Percentiles rank a stretch among this genome's conserved stretches.
Conservation (phyloP, 345 rosid genomes). For the Adansonia digitata region DNA sequence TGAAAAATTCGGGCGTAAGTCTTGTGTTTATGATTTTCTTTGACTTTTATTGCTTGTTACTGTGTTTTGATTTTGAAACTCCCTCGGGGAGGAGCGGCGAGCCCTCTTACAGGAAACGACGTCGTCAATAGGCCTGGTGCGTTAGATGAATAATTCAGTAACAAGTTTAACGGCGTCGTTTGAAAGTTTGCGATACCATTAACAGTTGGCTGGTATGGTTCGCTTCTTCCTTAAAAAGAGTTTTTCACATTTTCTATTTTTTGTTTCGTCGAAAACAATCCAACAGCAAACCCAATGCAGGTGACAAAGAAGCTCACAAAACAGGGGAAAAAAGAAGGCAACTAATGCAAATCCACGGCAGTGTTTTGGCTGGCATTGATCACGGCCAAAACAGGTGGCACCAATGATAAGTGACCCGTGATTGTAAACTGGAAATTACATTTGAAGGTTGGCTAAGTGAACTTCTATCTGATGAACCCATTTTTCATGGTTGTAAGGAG, state of each 20-base stretch:
- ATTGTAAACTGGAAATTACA: slow-evolving; percentile 55
- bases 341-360: slow-evolving; percentile 45
- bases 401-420: slow-evolving; percentile 78
- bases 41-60: no score
- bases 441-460: slow-evolving; percentile 77
- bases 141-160: not conserved
- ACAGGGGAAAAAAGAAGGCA: slow-evolving; percentile 62
- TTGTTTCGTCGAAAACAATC: no score
- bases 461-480: slow-evolving; percentile 89
- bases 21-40: not conserved
- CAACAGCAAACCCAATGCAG: no score
- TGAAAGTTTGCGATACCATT: not conserved
- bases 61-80: not conserved
- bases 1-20: slow-evolving; percentile 2
- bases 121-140: not conserved
- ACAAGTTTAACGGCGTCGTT: not conserved
- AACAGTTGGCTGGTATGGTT: no score
- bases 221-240: no score
- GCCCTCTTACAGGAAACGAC: not conserved
- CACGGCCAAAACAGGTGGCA: slow-evolving; percentile 63
- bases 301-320: slow-evolving; percentile 69
- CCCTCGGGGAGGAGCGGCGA: not conserved
- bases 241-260: no score
- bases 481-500: slow-evolving; percentile 66
- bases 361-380: slow-evolving; percentile 60